Evolutionary conservation across 2,329 filamentous ascomycete genomes (phyloP).

Genomic region (Fusarium hostae): DNA sequence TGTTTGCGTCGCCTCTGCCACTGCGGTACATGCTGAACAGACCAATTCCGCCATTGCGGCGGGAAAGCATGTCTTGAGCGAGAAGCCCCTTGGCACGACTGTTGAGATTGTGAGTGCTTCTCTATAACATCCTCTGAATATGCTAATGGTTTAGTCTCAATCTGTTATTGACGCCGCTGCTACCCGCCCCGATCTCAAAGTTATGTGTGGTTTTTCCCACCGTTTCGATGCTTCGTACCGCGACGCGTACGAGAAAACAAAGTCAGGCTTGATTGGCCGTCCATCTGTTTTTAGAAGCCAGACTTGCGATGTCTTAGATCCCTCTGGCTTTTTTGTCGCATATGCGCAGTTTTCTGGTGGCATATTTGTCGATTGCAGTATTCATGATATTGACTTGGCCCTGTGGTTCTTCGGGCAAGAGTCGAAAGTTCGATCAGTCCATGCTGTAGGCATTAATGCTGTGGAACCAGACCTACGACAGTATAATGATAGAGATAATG

Average conservation of each 20-base stretch:
- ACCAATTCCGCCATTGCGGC: constrained; percentile 65
- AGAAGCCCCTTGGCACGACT: constrained; percentile 69
- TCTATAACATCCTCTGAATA: too few relatives aligned
- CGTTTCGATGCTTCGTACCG: constrained; percentile 61
- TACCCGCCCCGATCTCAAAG: constrained; percentile 67
- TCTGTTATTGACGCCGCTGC: constrained; percentile 27
- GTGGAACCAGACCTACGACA: constrained; percentile 44
- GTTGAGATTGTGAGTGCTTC: constrained; percentile 38
- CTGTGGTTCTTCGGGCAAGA: constrained; percentile 48
- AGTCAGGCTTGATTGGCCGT: constrained; percentile 66
- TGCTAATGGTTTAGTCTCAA: constrained; percentile 3
- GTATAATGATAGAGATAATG: constrained; percentile 47
- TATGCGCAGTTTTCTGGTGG: constrained; percentile 73
- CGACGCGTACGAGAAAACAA: constrained; percentile 64
- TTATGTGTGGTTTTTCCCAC: constrained; percentile 57
- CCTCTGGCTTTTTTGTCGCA: constrained; percentile 73
- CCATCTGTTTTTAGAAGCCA: constrained; percentile 71
- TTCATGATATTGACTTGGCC: constrained; percentile 68
- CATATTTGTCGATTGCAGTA: constrained; percentile 77
- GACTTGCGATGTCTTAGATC: constrained; percentile 74
- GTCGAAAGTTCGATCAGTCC: constrained; percentile 41
- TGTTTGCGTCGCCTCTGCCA: constrained; percentile 55
- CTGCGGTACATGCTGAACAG: constrained; percentile 67
- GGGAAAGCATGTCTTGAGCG: constrained; percentile 67
- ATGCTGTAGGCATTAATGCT: constrained; percentile 45